Conservation (phyloP, 1,139 yeast genomes). For the Suhomyces maxii region DNA sequence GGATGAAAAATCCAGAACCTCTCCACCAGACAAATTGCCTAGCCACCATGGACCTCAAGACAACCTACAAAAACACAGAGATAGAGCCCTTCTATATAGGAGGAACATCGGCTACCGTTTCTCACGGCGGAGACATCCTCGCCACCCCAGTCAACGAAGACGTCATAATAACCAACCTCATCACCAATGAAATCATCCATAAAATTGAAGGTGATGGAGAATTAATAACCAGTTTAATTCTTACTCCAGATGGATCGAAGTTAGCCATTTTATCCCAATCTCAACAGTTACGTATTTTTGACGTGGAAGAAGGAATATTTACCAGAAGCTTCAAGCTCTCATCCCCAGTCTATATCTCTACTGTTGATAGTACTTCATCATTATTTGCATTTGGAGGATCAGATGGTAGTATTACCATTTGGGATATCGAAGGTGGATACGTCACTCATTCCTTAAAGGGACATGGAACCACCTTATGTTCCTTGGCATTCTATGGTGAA, state of each 20-base stretch:
- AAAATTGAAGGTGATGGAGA: slow-evolving; percentile 86
- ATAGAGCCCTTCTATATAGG: slow-evolving; percentile 81
- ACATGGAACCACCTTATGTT: slow-evolving; percentile 89
- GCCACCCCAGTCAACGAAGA: slow-evolving; percentile 85
- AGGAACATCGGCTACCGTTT: slow-evolving; percentile 70
- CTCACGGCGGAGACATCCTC: slow-evolving; percentile 62
- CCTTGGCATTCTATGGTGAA: slow-evolving; percentile 73
- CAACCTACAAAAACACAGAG: slow-evolving; percentile 35
- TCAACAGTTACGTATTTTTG: slow-evolving; percentile 72
- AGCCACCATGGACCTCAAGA: slow-evolving; percentile 30
- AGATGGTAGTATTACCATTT: slow-evolving; percentile 88
- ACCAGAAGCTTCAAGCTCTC: slow-evolving; percentile 58
- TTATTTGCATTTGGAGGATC: slow-evolving; percentile 93
- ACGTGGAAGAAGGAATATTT: slow-evolving; percentile 45
- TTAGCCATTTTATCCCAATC: slow-evolving; percentile 81
- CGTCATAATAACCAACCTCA: slow-evolving; percentile 65
- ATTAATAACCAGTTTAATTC: slow-evolving; percentile 65
- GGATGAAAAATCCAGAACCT: slow-evolving; percentile 1
- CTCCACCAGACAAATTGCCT: slow-evolving; percentile 5
- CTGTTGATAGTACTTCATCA: slow-evolving; percentile 78
- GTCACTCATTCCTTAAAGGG: slow-evolving; percentile 91
- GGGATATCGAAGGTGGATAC: slow-evolving; percentile 88
- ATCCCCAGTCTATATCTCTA: slow-evolving; percentile 80
- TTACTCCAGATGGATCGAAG: slow-evolving; percentile 73
- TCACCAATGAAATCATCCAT: slow-evolving; percentile 57